These are phyloP conservation scores for Pyrenophora teres DNA, from an alignment of 2,329 filamentous ascomycete species.

Conservation along the genomic window DNA sequence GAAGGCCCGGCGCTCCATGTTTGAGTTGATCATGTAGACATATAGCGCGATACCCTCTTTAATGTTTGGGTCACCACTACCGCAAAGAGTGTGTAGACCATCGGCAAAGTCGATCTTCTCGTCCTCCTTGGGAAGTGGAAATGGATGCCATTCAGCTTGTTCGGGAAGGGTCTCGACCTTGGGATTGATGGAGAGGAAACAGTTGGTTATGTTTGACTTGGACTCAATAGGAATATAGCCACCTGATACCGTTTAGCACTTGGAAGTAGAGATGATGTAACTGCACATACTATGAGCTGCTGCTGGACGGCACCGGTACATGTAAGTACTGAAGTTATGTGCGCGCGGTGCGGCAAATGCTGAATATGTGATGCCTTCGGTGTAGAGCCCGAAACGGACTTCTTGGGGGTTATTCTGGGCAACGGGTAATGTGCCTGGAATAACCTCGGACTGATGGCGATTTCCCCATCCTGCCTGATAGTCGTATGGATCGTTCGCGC, in stretches of 20 bases:
- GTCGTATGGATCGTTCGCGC: slow-evolving; percentile 47
- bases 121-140: slow-evolving; percentile 44
- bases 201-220: slow-evolving; percentile 47
- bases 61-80: slow-evolving; percentile 58
- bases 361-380: slow-evolving; percentile 53
- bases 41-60: slow-evolving; percentile 57
- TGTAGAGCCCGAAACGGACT: slow-evolving; percentile 52
- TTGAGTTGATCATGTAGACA: slow-evolving; percentile 55
- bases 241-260: slow-evolving; percentile 21
- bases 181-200: slow-evolving; percentile 55
- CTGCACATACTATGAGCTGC: slow-evolving; percentile 48
- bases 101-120: slow-evolving; percentile 54
- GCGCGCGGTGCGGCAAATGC: slow-evolving; percentile 52
- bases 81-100: slow-evolving; percentile 56
- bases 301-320: slow-evolving; percentile 52
- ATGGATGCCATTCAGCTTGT: slow-evolving; percentile 56
- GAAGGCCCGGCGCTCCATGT: slow-evolving; percentile 54
- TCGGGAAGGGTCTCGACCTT: slow-evolving; percentile 56
- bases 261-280: background rate
- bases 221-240: slow-evolving; percentile 34
- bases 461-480: slow-evolving; percentile 48
- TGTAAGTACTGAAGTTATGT: slow-evolving; percentile 51
- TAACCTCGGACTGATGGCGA: slow-evolving; percentile 49
- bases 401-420: slow-evolving; percentile 52
- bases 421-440: slow-evolving; percentile 50